These are phyloP conservation scores for Physcomitrium patens DNA, from an alignment of 225 moss, liverwort and hornwort species.

Conservation along the genomic window DNA sequence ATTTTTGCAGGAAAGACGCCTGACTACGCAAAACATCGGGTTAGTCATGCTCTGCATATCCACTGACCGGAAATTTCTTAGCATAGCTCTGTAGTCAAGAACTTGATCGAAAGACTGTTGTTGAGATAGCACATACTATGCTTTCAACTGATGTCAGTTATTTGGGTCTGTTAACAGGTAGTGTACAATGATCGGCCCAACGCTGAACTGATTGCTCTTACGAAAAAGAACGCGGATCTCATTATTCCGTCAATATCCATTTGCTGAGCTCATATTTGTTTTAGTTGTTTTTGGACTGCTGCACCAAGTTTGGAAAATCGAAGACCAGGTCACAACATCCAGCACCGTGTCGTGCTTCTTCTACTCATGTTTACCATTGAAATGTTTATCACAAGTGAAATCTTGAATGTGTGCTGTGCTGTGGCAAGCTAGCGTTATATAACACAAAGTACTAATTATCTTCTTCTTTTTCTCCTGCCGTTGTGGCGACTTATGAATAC, in stretches of 20 bases:
- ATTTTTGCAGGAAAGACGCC: conserved; percentile 73
- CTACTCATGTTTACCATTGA: too few species aligned
- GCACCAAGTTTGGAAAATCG: conserved; percentile 2
- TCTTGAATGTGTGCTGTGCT: too few species aligned
- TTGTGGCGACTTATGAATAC: too few species aligned
- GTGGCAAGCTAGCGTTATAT: too few species aligned
- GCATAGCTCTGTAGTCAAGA: neutral
- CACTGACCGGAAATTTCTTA: neutral
- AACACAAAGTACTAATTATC: too few species aligned
- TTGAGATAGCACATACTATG: neutral
- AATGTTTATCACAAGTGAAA: too few species aligned
- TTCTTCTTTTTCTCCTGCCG: too few species aligned
- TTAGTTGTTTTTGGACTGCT: neutral
- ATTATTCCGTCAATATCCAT: conserved; percentile 75
- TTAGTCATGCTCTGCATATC: conserved; percentile 37
- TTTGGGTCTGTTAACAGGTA: conserved; percentile 51
- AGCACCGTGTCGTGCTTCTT: neutral
- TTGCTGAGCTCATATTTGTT: conserved; percentile 7
- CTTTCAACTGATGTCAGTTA: conserved; percentile 1
- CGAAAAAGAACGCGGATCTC: conserved; percentile 82
- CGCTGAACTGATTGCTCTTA: conserved; percentile 84
- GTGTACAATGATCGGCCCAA: conserved; percentile 90
- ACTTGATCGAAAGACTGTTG: neutral
- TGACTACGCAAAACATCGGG: conserved; percentile 72
- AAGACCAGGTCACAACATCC: conserved; percentile 1